Evolutionary conservation across 108 stramenopile species (phyloP), one percentile per base, ranked within the genome.

Genomic region (Pseudonitzschia multistriata): DNA sequence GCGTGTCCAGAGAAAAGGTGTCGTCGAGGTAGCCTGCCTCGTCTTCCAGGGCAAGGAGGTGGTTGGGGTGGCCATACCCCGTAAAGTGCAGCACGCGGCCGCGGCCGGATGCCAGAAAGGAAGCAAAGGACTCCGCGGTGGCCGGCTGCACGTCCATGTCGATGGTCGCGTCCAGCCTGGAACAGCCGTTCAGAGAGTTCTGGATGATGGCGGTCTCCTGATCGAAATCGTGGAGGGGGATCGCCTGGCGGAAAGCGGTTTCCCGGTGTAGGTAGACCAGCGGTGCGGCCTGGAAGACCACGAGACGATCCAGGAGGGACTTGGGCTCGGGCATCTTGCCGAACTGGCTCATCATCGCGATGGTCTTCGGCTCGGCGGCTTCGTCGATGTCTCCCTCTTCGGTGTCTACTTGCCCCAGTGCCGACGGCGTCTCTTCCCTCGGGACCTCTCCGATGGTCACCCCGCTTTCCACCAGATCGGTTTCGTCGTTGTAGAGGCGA

Each of bases 21-120:
- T 82, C 81, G 22, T 64, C 63, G 14, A 91, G 68, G 17, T 81
- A 79, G 2, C 84, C 81, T 29, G 42, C 45, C 11, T 81, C 86
- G 79, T 87, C 82, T 70, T 88, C 90, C 61, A 91, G 86, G 21
- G 79, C 83, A 22, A 88, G 29, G 5, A 30, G 47, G n/a, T 76
- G 72, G 19, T 80, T 49, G 24, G 79, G 78, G 52, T 87, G 82
- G 22, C 77, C 77, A 25, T 62, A 70, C 21, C 77, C 71, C 8
- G 77, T 71, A 22, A 78, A 54, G 27, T 78, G 77, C 57, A 78
- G 45, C 4, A 78, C 71, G 17, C 77, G 66, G 37, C 66, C 62
- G 17, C 64, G 65, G 1, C 71, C 59, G 14, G 70, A 27, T 35
- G 17, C 25, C 15, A 78, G 40, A 21, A 78, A 68, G 13, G 66